Evolutionary conservation across 129 eudicot genomes (phyloP), one percentile per base, ranked within the genome.

Genomic region (Chrysanthemum seticuspe): DNA sequence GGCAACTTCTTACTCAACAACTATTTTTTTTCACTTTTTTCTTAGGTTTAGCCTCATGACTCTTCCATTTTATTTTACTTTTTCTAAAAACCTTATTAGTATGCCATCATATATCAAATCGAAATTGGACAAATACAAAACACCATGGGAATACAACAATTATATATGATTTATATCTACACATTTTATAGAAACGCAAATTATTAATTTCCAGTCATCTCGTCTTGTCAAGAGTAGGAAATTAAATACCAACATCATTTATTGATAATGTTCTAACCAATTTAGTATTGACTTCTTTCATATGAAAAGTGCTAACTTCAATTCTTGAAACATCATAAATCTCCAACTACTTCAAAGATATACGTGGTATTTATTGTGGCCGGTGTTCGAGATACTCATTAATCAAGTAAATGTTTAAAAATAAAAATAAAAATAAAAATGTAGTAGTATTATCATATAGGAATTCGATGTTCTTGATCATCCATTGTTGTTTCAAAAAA

Each of bases 331-430:
- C 60, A 78, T 78, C 78, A 72, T 78, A 72, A 72, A 71, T 65
- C 73, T 72, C 44, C 78, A 72, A 72, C 82, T 10, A 65, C 82
- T 65, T 65, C 56, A 29, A 78, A 54, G 34, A 63, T 63, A 51
- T 65, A 2, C 4, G 15, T 51, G 23, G 25, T 49, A 76, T 70
- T 77, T 52, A 70, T 70, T 21, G 34, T 40, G 16, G 65, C 55
- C 19, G 36, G 45, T 77, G 72, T 54, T 70, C 59, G 14, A 68
- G 59, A 76, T 55, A 48, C 58, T 27, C 34, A 11, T 15, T 13
- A 67, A 9, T 54, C 58, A 13, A 34, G 11, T 23, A 7, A 40
- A 36, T 36, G 40, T 34, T 3, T 3, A 31, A 31, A 31, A 31
- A 29, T 3, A 29, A 29, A 29, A 4, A 29, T 1, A 2, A 31